Conservation (phyloP, 2,329 filamentous ascomycete genomes). For the Pseudogymnoascus sp. region DNA sequence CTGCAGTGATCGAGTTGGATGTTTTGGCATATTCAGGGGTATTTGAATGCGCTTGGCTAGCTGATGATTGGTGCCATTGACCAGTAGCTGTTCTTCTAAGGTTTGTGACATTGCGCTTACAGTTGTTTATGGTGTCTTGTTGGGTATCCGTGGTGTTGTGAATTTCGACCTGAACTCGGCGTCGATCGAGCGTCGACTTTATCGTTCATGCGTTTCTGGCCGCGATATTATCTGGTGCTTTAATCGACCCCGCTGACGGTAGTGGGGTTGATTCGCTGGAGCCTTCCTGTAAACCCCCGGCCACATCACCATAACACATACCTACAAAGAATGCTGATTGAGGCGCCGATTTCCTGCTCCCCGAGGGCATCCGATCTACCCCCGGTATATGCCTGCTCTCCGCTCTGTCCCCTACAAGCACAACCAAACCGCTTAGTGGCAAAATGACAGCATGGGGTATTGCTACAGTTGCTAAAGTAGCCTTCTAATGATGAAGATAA, state of each 20-base stretch:
- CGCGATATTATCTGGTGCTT: not conserved
- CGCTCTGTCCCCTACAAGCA: not conserved
- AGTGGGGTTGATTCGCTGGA: not conserved
- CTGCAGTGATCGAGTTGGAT: constrained; percentile 13
- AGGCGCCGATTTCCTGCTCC: not conserved
- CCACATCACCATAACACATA: not conserved
- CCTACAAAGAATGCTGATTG: not conserved
- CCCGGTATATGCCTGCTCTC: not conserved
- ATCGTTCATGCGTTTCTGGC: not conserved
- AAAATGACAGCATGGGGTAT: not conserved
- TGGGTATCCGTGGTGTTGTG: not conserved
- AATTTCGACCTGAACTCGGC: not conserved
- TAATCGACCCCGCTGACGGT: not conserved
- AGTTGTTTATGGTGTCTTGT: not conserved
- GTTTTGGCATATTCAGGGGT: not conserved
- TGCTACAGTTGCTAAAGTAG: not conserved
- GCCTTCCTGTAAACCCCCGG: not conserved
- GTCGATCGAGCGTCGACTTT: not conserved
- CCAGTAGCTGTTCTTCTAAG: not conserved
- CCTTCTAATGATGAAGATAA: not conserved
- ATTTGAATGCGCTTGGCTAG: not conserved
- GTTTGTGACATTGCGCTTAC: not conserved
- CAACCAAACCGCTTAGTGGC: not conserved
- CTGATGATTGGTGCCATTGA: not conserved
- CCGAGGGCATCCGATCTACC: not conserved